Percentiles rank a stretch among this genome's conserved stretches.
These are phyloP conservation scores for Monilinia laxa DNA, from an alignment of 2,329 filamentous ascomycete species.

Conservation along the genomic window DNA sequence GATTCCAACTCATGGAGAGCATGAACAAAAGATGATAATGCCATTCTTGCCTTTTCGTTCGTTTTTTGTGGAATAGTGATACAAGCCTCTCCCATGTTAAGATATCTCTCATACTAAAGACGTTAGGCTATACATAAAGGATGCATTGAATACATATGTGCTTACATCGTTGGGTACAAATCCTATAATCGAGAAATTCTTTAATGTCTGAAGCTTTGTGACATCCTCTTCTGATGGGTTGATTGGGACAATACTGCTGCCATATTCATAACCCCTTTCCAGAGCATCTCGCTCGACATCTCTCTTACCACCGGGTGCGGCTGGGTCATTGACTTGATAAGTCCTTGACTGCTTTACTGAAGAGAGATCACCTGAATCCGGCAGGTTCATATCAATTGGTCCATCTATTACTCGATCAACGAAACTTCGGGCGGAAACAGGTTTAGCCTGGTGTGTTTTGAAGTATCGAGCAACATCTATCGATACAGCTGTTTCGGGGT, in stretches of 20 bases:
- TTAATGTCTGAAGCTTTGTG: constrained; percentile 78
- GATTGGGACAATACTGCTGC: constrained; percentile 86
- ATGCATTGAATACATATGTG: neutral
- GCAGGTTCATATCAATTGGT: constrained; percentile 44
- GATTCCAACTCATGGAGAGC: constrained; percentile 81
- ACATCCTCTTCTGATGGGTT: constrained; percentile 82
- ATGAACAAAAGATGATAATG: constrained; percentile 85
- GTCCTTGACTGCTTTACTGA: constrained; percentile 73
- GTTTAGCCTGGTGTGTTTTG: constrained; percentile 73
- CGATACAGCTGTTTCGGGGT: constrained; percentile 66
- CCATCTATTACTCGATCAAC: constrained; percentile 51
- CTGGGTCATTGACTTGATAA: constrained; percentile 77
- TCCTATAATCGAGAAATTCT: constrained; percentile 78
- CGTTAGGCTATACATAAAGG: constrained; percentile 9
- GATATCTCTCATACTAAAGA: constrained; percentile 72
- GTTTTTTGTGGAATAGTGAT: constrained; percentile 74
- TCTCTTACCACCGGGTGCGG: constrained; percentile 72
- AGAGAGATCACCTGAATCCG: constrained; percentile 53
- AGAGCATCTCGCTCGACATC: constrained; percentile 81
- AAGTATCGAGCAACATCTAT: constrained; percentile 93
- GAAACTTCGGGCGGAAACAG: constrained; percentile 76
- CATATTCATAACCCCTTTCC: constrained; percentile 93
- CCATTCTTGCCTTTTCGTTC: constrained; percentile 80
- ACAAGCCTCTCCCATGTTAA: constrained; percentile 79
- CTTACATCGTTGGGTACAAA: constrained; percentile 63